Base-by-base conservation (phyloP, 2,329 filamentous ascomycete genomes). In the Curvularia eragrostidis region DNA sequence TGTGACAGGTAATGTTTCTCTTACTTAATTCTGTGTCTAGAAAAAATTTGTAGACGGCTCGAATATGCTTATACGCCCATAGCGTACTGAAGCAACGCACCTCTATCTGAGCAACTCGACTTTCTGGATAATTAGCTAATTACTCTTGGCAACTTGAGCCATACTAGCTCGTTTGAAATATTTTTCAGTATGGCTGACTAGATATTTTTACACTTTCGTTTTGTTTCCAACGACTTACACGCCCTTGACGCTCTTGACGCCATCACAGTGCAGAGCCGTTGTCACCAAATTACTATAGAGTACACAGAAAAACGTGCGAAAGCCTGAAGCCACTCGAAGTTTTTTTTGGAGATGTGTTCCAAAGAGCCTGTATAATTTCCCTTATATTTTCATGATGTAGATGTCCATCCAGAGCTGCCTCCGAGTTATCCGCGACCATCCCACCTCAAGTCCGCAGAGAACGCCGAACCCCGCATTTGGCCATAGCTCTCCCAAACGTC, bases 241-340 rank as follows among this genome's bases (percentile, higher is more conserved):
- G 66, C 66, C 30, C 41, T 55, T 60, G 52, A 68, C 66, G 66
- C 66, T 52, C 9, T 52, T 67, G 9, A 67, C 66, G 66, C 66
- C 43, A 30, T 39, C 43, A 43, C 56, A 56, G 52, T 56, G 38
- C 44, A 48, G 48, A 52, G 48, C 56, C n/a, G 34, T 47, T 47
- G 55, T 52, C 49, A 30, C n/a, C 21, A 19, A 41, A n/a, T 15
- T 36, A 38, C 4, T 3, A 46, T 18, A 46, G 4, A 44, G 6
- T 28, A 13, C 36, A n/a, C 32, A n/a, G 30, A 21, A 23, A 8
- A 9, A 5, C 32, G 13, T 50, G 19, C 34, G 19, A 18, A 28
- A 41, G 7, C 19, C 7, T 9, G 6, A 4, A 3, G 6, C 10
- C 18, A 12, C 1, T 34, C 15, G 0, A 48, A 15, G 26, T 19